Evolutionary conservation across 768 basidiomycete genomes (phyloP), one percentile per base, ranked within the genome.

Genomic region (Suillus americanus): DNA sequence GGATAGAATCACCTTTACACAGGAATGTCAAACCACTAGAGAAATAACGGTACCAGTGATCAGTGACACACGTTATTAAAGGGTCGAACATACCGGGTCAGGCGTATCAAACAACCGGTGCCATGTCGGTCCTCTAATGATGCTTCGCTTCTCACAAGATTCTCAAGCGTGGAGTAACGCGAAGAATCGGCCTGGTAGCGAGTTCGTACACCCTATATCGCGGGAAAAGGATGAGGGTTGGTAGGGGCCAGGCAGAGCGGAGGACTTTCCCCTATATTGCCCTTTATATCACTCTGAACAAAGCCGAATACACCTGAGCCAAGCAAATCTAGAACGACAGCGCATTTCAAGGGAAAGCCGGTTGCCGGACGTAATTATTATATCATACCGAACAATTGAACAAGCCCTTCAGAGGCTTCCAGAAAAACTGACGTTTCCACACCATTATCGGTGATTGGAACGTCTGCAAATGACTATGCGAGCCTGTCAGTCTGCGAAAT

Each of bases 321-420:
- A 40, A 91, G 77, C 25, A 91, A 79, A 76, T 91, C 90, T 90
- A 68, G 50, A 67, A 37, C 46, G 12, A 66, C 64, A 61, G 43
- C 18, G 62, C 65, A 66, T 64, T 46, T 38, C 25, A 37, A 61
- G 54, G 53, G 61, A 61, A 62, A 69, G 56, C 54, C 28, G 59
- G 50, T 40, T 64, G 50, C 43, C 59, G 33, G 46, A 60, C 62
- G 63, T 50, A 61, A 61, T 59, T 64, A 63, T 51, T 66, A 62
- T 48, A 65, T 60, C 84, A 64, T 66, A 89, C 90, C 89, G 72
- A 91, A 91, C 79, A 92, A 79, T 62, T 84, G 79, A 18, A 90
- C 81, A 33, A 99, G 83, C 20, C 93, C 95, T 76, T 97, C 94
- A 23, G 94, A 87, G 1, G 96, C 96, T 72, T 93, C 89, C 54